Percentiles rank a stretch among this genome's conserved stretches.
Conservation (phyloP, 176 grass and related monocot genomes). For the Panicum miliaceum region DNA sequence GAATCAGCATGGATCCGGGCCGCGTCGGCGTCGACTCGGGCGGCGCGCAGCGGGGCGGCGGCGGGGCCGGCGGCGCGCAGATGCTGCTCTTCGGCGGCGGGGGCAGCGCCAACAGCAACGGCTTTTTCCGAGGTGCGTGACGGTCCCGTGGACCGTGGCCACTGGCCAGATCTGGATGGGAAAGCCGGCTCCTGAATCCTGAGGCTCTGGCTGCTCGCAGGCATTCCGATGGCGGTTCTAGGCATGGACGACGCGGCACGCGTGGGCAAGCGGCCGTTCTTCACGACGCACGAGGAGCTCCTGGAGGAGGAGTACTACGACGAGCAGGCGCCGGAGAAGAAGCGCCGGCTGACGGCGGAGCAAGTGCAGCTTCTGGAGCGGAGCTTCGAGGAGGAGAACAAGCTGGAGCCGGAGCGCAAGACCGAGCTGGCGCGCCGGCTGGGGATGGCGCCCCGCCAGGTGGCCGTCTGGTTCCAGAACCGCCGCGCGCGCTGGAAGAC, state of each 20-base stretch:
- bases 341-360: conserved; percentile 84
- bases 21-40: conserved; percentile 62
- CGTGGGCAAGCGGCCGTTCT: conserved; percentile 67
- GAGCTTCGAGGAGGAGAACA: conserved; percentile 89
- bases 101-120: conserved; percentile 47
- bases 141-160: background rate
- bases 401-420: conserved; percentile 93
- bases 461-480: conserved; percentile 98
- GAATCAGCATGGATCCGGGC: conserved; percentile 58
- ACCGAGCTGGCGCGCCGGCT: conserved; percentile 76
- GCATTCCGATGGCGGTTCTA: conserved; percentile 54
- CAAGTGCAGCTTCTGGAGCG: conserved; percentile 75
- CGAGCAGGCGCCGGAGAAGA: conserved; percentile 84
- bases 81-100: conserved; percentile 79
- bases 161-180: conserved; percentile 31
- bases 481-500: conserved; percentile 93
- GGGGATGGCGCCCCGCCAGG: conserved; percentile 86
- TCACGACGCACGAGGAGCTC: conserved; percentile 81
- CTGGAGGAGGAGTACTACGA: conserved; percentile 97
- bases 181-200: background rate
- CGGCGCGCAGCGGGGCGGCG: conserved; percentile 33
- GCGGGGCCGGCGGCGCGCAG: conserved; percentile 39
- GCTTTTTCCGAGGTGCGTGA: conserved; percentile 59
- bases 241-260: conserved; percentile 54
- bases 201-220: conserved; percentile 29